Evolutionary conservation across 495 filamentous ascomycete genomes (phyloP), one percentile per base, ranked within the genome.

Genomic region (Umbilicaria muhlenbergii): DNA sequence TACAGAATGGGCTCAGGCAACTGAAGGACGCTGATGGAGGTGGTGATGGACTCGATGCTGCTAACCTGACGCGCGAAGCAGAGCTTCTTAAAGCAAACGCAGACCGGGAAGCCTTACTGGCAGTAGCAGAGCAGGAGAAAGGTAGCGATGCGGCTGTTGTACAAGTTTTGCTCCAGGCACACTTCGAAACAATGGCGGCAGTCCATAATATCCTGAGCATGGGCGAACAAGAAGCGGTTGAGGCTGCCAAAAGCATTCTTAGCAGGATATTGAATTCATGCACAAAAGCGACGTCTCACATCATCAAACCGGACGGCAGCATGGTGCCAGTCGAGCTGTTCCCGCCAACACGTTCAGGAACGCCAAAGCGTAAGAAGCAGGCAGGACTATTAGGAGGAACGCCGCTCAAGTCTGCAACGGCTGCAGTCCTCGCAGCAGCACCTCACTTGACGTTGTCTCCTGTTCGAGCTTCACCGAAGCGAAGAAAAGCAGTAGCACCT

Each of bases 241-340:
- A 80, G 37, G 77, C 80, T 47, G 92, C 88, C 24, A 84, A 80
- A 53, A 68, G 58, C n/a, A 77, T 88, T 41, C 78, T 99, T 11
- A 65, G 70, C 32, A 81, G 83, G 47, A 75, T 99, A 47, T 67
- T 95, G 37, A 76, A 81, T 42, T 72, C 73, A 7, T 88, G 86
- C 45, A 76, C 75, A 16, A 69, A 77, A 33, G 75, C 80, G 2
- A 70, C 78, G 19, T 79, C 81, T 12, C 82, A 87, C 49, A 75
- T 95, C 36, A 80, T 99, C 54, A 94, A 93, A 57, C 85, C 88
- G 8, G 89, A 92, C 52, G 87, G 86, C 32, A 79, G 71, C 38
- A 61, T 83, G 53, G 69, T 78, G 11, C 59, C 75, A 32, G 67
- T 73, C 0, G 74, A 80, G 50, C 63, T 64, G 24, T 77, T 81